A percentile compares a stretch with the other conserved stretches of the same genome.
These are phyloP conservation scores for Sugiyamaella boreocaroliniensis DNA, from an alignment of 805 yeast species.

Conservation along the genomic window DNA sequence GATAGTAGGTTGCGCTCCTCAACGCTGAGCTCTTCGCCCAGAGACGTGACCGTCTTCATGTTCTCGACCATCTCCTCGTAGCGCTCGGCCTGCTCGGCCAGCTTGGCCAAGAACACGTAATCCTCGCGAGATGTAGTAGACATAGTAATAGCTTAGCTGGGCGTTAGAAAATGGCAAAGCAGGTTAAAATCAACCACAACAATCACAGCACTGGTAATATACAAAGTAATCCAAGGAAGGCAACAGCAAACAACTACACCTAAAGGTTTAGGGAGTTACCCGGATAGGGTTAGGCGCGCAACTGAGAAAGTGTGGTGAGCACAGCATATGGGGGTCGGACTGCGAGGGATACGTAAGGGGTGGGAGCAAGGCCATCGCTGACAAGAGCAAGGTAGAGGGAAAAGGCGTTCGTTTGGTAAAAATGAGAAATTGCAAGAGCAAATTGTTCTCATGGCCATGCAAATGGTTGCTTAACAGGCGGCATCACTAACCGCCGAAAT, in stretches of 20 bases:
- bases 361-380: no score
- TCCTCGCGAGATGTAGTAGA: constrained; percentile 19
- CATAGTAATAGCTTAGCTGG: constrained; percentile 1
- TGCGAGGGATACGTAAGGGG: no score
- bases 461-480: no score
- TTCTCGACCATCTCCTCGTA: constrained; percentile 99
- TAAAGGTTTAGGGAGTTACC: not conserved
- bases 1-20: constrained; percentile 97
- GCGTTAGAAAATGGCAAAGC: not conserved
- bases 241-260: not conserved
- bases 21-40: constrained; percentile 91
- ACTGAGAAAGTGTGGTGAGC: not conserved
- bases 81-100: constrained; percentile 99
- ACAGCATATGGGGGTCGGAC: no score
- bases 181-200: not conserved
- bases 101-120: constrained; percentile 63
- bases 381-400: no score
- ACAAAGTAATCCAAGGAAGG: not conserved
- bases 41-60: constrained; percentile 95
- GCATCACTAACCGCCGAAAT: no score
- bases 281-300: not conserved
- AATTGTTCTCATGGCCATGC: no score
- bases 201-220: not conserved
- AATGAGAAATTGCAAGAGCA: no score
- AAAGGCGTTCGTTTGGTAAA: no score